These are phyloP conservation scores for Asterella californica DNA, from an alignment of 225 moss, liverwort and hornwort species.

Conservation along the genomic window DNA sequence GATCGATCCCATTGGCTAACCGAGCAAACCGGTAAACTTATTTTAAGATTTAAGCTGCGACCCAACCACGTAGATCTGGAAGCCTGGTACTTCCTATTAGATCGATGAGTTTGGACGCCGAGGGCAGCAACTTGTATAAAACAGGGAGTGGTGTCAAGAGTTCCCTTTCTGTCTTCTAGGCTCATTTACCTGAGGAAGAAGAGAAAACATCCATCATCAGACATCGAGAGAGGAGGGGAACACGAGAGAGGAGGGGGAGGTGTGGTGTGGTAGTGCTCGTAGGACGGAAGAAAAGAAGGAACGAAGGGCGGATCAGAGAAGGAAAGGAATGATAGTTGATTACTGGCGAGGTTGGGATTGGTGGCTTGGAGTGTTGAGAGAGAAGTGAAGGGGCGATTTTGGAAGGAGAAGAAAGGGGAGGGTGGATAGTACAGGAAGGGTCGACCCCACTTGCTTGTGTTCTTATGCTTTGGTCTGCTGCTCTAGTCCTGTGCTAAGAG, in stretches of 20 bases:
- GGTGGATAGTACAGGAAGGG: neutral
- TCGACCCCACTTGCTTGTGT: constrained; percentile 8
- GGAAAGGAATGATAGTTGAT: constrained; percentile 1
- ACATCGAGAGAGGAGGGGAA: constrained; percentile 6
- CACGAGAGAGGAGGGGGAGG: neutral
- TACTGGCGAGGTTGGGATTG: neutral
- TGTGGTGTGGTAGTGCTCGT: neutral
- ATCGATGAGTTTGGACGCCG: constrained; percentile 8
- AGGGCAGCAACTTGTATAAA: constrained; percentile 18
- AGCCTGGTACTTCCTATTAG: neutral
- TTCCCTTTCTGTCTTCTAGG: neutral
- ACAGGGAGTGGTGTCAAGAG: neutral
- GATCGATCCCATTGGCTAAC: neutral
- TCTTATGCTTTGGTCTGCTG: neutral
- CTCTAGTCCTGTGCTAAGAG: constrained; percentile 3
- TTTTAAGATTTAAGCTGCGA: neutral
- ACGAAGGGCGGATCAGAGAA: neutral
- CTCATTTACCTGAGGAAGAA: neutral
- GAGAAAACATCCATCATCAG: neutral
- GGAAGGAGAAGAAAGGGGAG: neutral
- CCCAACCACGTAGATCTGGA: constrained; percentile 10
- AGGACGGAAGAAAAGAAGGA: neutral
- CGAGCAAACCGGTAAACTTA: neutral
- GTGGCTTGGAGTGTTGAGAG: neutral
- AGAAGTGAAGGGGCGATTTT: neutral